phyloP scores from a whole-genome alignment of 208 protist species.

The Trypanosoma caninum region DNA sequence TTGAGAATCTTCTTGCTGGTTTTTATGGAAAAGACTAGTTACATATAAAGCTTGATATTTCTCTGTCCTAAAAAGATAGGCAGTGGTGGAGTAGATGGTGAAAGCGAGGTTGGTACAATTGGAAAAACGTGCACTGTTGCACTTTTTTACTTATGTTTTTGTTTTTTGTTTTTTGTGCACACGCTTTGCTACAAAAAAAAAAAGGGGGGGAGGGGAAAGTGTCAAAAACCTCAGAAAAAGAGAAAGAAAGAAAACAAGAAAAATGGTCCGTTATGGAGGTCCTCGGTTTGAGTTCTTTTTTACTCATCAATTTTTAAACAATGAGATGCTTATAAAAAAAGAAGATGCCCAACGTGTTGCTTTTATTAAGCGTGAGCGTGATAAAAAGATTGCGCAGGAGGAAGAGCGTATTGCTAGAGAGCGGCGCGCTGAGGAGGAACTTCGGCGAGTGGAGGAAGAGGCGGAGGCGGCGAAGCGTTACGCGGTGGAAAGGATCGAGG shows the following conservation, averaged over 20 bases:
- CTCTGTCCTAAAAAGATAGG: too few relatives aligned
- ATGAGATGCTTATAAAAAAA: conserved; percentile 46
- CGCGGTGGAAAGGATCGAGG: conserved; percentile 16
- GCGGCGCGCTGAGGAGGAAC: conserved; percentile 26
- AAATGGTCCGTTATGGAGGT: conserved; percentile 46
- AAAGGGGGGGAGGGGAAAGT: too few relatives aligned
- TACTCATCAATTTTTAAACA: conserved; percentile 52
- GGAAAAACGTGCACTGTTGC: too few relatives aligned
- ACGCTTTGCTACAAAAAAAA: too few relatives aligned
- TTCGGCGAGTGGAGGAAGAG: conserved; percentile 23
- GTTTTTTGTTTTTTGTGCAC: too few relatives aligned
- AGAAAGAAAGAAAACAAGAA: too few relatives aligned
- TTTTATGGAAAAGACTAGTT: conserved; percentile 29
- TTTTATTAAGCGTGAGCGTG: conserved; percentile 31
- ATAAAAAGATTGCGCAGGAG: conserved; percentile 18
- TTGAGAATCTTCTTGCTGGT: conserved; percentile 29
- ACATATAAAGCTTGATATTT: not conserved
- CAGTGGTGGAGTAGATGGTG: too few relatives aligned
- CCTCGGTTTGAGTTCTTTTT: conserved; percentile 67
- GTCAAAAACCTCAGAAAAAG: too few relatives aligned
- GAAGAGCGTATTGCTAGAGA: conserved; percentile 18
- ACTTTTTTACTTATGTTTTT: too few relatives aligned
- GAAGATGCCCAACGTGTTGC: conserved; percentile 61
- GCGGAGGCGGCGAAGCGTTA: conserved; percentile 20
- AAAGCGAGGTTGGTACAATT: too few relatives aligned